A percentile compares a stretch with the other conserved stretches of the same genome.
phyloP scores from a whole-genome alignment of 2,329 filamentous ascomycete species.

The Talaromyces sp. region DNA sequence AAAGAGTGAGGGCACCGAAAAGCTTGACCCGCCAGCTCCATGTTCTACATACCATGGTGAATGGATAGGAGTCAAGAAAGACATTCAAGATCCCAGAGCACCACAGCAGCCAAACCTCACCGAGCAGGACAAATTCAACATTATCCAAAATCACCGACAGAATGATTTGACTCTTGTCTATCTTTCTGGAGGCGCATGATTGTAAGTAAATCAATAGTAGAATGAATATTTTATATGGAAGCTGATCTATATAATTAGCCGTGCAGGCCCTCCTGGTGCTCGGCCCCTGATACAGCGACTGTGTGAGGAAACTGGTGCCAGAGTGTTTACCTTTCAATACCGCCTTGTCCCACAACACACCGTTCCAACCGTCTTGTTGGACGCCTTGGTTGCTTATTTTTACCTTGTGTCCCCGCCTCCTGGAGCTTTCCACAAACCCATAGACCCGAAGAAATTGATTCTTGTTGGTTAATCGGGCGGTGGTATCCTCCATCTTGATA shows the following conservation, averaged over 20 bases:
- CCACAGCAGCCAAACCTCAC: background rate
- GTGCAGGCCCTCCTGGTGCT: constrained; percentile 2
- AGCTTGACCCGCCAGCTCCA: constrained; percentile 2
- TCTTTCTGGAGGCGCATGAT: constrained; percentile 5
- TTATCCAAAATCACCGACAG: background rate
- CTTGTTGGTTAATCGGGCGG: constrained; percentile 6
- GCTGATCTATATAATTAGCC: background rate
- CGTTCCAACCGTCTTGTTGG: background rate
- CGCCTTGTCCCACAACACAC: constrained; percentile 5
- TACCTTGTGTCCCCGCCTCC: constrained; percentile 5
- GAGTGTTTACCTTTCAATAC: constrained; percentile 7
- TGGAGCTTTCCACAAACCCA: constrained; percentile 1
- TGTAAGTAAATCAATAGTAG: background rate
- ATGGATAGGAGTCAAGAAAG: background rate
- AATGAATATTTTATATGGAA: background rate
- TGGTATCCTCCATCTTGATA: background rate
- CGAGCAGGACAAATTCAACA: constrained; percentile 3
- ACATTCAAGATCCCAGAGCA: background rate
- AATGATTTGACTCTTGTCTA: constrained; percentile 8
- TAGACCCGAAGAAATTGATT: constrained; percentile 6
- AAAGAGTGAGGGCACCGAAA: constrained; percentile 1
- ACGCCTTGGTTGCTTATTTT: constrained; percentile 3
- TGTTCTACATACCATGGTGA: background rate
- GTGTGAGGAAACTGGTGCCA: background rate
- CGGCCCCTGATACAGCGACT: constrained; percentile 3